These are phyloP conservation scores for Chrysanthemum makinoi DNA, from an alignment of 129 eudicot species.

Conservation along the genomic window DNA sequence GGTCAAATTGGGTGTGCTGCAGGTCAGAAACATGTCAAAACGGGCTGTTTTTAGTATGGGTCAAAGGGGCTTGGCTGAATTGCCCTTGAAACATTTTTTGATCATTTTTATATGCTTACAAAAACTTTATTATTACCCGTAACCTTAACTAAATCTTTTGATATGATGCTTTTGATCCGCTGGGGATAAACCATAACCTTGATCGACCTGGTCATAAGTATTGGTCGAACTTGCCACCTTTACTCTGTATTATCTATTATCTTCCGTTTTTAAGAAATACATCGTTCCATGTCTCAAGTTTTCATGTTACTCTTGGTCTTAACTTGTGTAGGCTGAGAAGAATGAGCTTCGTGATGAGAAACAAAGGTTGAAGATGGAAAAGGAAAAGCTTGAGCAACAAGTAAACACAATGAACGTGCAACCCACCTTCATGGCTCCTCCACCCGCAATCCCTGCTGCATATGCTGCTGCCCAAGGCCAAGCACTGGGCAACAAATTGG, in stretches of 20 bases:
- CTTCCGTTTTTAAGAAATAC: background rate
- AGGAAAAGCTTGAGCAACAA: conserved; percentile 71
- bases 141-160: too few relatives aligned
- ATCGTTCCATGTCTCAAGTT: background rate
- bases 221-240: background rate
- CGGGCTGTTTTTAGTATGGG: background rate
- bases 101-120: background rate
- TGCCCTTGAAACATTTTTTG: background rate
- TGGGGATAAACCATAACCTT: background rate
- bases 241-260: background rate
- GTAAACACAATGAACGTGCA: conserved; percentile 54
- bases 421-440: conserved; percentile 64
- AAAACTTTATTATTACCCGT: background rate
- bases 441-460: conserved; percentile 66
- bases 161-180: too few relatives aligned
- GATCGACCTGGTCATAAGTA: background rate
- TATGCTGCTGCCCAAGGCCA: conserved; percentile 55
- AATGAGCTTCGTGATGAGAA: conserved; percentile 89
- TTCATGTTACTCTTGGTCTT: conserved; percentile 8
- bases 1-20: background rate
- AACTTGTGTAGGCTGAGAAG: conserved; percentile 51
- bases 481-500: conserved; percentile 57
- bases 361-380: conserved; percentile 80
- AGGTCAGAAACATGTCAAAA: background rate
- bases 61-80: background rate